Evolutionary conservation across 345 rosid genomes (phyloP).

Genomic region (Brassica napus): Da-Ae NC_063448.1:11348001-11348500

Average conservation of each 20-base stretch:
- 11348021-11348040: conserved; percentile 14
- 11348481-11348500: background rate
- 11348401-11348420: background rate
- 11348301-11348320: background rate
- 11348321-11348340: no score
- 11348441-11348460: background rate
- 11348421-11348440: background rate
- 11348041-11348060: conserved; percentile 31
- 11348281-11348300: background rate
- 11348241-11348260: conserved; percentile 22
- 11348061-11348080: conserved; percentile 22
- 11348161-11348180: conserved; percentile 13
- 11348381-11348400: background rate
- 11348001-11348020: conserved; percentile 19
- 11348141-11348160: conserved; percentile 26
- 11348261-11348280: background rate
- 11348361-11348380: background rate
- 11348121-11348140: conserved; percentile 32
- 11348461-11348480: background rate
- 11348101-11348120: conserved; percentile 37
- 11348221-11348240: conserved; percentile 15
- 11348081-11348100: conserved; percentile 28
- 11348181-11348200: conserved; percentile 27
- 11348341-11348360: background rate
- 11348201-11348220: conserved; percentile 16